phyloP scores from a whole-genome alignment of 2,329 filamentous ascomycete genomes.

The Westerdykella aurantiaca region DNA sequence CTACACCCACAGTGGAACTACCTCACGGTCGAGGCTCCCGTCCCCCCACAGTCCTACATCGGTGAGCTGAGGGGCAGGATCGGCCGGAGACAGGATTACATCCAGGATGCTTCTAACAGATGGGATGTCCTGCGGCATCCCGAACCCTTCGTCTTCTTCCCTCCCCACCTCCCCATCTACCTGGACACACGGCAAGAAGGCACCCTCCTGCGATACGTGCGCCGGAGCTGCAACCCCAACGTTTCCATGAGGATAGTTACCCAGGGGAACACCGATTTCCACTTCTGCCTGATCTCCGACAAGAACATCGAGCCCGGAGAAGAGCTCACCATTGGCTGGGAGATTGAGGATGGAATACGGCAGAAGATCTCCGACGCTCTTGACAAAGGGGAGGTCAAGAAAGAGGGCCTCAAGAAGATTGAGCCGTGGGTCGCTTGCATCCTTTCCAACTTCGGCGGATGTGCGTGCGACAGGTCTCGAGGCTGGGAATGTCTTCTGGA shows the following conservation, averaged over 20 bases:
- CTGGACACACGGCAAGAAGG: slow-evolving; percentile 89
- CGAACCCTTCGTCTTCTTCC: slow-evolving; percentile 58
- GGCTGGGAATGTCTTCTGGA: slow-evolving; percentile 35
- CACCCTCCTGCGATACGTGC: slow-evolving; percentile 78
- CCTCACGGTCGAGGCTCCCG: slow-evolving; percentile 51
- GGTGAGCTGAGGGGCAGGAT: slow-evolving; percentile 64
- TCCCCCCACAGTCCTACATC: slow-evolving; percentile 51
- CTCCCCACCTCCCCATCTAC: slow-evolving; percentile 80
- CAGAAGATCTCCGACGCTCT: slow-evolving; percentile 58
- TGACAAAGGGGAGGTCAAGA: slow-evolving; percentile 55
- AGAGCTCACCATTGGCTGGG: slow-evolving; percentile 62
- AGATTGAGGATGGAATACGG: slow-evolving; percentile 46
- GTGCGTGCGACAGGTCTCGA: slow-evolving; percentile 57
- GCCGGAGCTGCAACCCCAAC: slow-evolving; percentile 87
- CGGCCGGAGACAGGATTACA: slow-evolving; percentile 45
- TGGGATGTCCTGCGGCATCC: slow-evolving; percentile 46
- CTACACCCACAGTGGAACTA: slow-evolving; percentile 65
- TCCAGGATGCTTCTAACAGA: slow-evolving; percentile 41
- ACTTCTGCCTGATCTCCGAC: slow-evolving; percentile 88
- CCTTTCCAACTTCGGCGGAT: slow-evolving; percentile 72
- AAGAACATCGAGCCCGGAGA: slow-evolving; percentile 65
- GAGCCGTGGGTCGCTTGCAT: slow-evolving; percentile 65
- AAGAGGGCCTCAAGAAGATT: slow-evolving; percentile 52
- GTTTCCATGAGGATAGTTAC: slow-evolving; percentile 82
- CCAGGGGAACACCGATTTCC: slow-evolving; percentile 63